Evolutionary conservation across 164 flowering plant genomes (phyloP), one percentile per base, ranked within the genome.

Genomic region (Nelumbo lutea): DNA sequence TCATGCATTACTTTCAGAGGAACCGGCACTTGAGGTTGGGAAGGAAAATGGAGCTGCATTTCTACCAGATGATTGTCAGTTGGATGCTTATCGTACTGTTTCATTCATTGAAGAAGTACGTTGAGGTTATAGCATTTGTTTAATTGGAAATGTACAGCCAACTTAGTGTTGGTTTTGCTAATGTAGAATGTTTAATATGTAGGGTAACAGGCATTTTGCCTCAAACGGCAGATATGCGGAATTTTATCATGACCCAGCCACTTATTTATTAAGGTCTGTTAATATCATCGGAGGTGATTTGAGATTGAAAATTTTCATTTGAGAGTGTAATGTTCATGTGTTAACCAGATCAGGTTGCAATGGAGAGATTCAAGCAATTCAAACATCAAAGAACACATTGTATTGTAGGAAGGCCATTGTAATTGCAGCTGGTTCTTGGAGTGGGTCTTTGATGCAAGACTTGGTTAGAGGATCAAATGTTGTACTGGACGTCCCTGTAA

Each of bases 341-440:
- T 69, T 15, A 46, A 70, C 70, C 86, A 90, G 97, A 74, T 83
- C 87, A 46, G 67, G 45, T 67, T 61, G 76, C 69, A 80, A 62
- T 72, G 86, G 91, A 62, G 89, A 88, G 72, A 75, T 95, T 70
- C 80, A 79, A 66, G 96, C 83, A 63, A 88, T 95, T 74, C 81
- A 79, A 79, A 95, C 97, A 75, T 77, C 85, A 44, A 88, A 86
- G 67, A 84, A 68, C 70, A 79, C 66, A 3, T 75, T 95, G 78
- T 80, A 80, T 53, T 61, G 88, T 73, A 85, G 79, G 81, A 87
- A 86, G 78, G 97, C 97, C 43, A 70, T 87, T 73, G 74, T 92
- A 53, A 76, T 92, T 71, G 97, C 99, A 42, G 85, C 97, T 63
- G 99, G 99, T 83, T 87, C 88, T 68, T 95, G 99, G 99, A 95